Base-by-base conservation (phyloP, 495 filamentous ascomycete species). In the Penicillium maclennaniae region DNA sequence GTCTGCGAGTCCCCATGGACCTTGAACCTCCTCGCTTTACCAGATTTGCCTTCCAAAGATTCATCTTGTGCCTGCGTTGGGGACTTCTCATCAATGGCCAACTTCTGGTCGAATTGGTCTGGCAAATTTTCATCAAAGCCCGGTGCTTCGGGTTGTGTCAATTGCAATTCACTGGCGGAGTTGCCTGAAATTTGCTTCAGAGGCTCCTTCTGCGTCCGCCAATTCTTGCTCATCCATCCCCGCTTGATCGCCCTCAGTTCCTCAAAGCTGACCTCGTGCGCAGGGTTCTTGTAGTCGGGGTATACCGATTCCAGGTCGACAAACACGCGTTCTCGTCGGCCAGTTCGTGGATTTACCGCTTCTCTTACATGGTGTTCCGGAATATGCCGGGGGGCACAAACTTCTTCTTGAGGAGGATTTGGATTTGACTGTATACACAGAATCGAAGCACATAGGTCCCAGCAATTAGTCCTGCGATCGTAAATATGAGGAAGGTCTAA, bases 391-490 rank as follows among this genome's bases (percentile, higher is more conserved):
- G 63, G 59, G 51, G 63, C 62, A 45, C 61, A 62, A 62, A 65
- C 51, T 53, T 69, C 60, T 65, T 74, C 71, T 60, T 55, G 49
- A 70, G 65, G 62, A 68, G 61, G 50, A 69, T 70, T 72, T 69
- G 73, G 62, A 59, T 74, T 77, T 63, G 79, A 84, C 82, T 85
- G 79, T 65, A 80, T 81, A 83, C 73, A 79, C 66, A 74, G 58
- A 65, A 71, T 80, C 64, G 59, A 67, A 69, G 68, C 79, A 79
- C 73, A 76, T 69, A 72, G 78, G 75, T 74, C 80, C 77, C 81
- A 83, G 71, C 72, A 80, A 90, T 96, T 95, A 96, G 91, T 95
- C 91, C 91, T 96, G 79, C 83, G 81, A 83, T 86, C 80, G 92
- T 96, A 91, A 95, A 96, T 83, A 90, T 79, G 60, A 71, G 77